phyloP scores from a whole-genome alignment of 768 basidiomycete genomes.

The Podaxis sp. region DNA sequence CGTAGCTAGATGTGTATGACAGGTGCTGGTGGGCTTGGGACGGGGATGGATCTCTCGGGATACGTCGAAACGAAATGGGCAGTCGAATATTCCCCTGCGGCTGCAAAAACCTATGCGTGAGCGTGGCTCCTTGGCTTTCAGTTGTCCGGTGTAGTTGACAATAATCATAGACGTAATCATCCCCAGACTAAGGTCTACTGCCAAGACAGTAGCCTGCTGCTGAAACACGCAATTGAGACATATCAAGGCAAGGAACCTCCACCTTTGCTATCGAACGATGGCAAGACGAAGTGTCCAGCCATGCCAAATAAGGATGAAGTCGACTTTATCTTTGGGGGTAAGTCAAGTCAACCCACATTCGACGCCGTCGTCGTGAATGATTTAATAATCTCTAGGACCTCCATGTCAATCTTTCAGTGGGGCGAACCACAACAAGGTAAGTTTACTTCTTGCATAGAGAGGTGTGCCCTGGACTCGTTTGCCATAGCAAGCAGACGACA shows the following conservation, averaged over 20 bases:
- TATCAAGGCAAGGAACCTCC: conserved; percentile 37
- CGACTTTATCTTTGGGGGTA: conserved; percentile 76
- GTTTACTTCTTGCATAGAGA: conserved; percentile 14
- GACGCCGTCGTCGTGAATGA: neutral
- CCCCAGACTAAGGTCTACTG: conserved; percentile 59
- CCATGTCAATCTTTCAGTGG: conserved; percentile 74
- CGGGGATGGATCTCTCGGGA: conserved; percentile 60
- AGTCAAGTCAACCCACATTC: conserved; percentile 11
- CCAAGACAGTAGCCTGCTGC: conserved; percentile 57
- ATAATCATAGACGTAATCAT: conserved; percentile 53
- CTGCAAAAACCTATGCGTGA: conserved; percentile 64
- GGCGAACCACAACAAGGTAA: conserved; percentile 61
- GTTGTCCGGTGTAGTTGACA: neutral
- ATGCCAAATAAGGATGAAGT: conserved; percentile 62
- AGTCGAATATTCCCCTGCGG: conserved; percentile 61
- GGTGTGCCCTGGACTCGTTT: no score
- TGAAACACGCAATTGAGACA: conserved; percentile 55
- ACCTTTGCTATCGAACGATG: conserved; percentile 40
- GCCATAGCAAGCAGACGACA: conserved; percentile 54
- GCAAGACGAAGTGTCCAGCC: conserved; percentile 30
- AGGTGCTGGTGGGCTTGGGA: conserved; percentile 78
- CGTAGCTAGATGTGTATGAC: neutral
- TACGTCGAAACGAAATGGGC: conserved; percentile 69
- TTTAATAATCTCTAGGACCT: conserved; percentile 45
- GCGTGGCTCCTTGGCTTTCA: conserved; percentile 15